Evolutionary conservation across 495 filamentous ascomycete genomes (phyloP).

Genomic region (Lentithecium fluviatile): DNA sequence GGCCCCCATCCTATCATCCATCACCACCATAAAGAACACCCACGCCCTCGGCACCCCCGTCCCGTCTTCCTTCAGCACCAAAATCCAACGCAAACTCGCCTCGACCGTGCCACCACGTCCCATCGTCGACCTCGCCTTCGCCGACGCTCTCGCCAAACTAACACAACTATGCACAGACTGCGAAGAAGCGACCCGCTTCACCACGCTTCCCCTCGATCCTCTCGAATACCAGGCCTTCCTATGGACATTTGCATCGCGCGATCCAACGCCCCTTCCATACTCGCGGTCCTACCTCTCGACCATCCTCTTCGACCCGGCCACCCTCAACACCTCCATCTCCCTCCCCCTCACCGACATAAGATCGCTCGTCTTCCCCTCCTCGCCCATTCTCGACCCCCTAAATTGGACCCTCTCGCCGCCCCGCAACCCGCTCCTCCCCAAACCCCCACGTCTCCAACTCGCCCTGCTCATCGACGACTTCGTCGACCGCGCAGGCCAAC

Average conservation of each 20-base stretch:
- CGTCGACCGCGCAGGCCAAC: conserved; percentile 65
- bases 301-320: conserved; percentile 63
- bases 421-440: conserved; percentile 29
- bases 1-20: conserved; percentile 9
- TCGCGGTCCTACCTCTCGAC: conserved; percentile 77
- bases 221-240: conserved; percentile 55
- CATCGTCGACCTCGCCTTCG: conserved; percentile 72
- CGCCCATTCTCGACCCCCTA: conserved; percentile 65
- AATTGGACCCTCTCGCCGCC: conserved; percentile 76
- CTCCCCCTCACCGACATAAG: conserved; percentile 77
- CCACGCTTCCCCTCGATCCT: conserved; percentile 5
- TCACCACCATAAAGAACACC: conserved; percentile 52
- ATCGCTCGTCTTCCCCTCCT: conserved; percentile 70
- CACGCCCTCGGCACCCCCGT: conserved; percentile 64
- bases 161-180: conserved; percentile 70
- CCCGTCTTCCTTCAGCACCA: conserved; percentile 78
- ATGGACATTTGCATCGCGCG: conserved; percentile 70
- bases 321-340: conserved; percentile 58
- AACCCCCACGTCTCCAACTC: conserved; percentile 74
- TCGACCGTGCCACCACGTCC: conserved; percentile 91
- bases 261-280: conserved; percentile 79
- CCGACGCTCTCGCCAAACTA: conserved; percentile 69
- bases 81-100: conserved; percentile 83
- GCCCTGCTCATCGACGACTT: conserved; percentile 78
- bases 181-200: conserved; percentile 47